Base-by-base conservation (phyloP, 257 asterid species). In the Phtheirospermum japonicum region DNA sequence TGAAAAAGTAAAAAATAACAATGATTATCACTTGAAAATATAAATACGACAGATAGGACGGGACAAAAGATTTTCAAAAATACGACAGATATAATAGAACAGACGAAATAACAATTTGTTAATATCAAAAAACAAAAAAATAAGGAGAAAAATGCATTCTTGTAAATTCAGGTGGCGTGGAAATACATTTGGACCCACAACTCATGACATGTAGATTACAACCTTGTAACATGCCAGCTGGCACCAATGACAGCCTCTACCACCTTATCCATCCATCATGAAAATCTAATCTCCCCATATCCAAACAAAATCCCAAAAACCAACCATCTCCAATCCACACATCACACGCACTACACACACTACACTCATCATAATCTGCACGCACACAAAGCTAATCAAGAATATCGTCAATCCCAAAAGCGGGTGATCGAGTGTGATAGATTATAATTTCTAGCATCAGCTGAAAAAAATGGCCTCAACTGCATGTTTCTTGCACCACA, bases 401-500 rank as follows among this genome's bases (percentile, higher is more conserved):
- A 60, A 49, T 45, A 45, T 45, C 51, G 10, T 9, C 34, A 43
- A 57, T 9, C 48, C 46, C 64, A n/a, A n/a, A n/a, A n/a, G n/a
- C n/a, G n/a, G n/a, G n/a, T n/a, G n/a, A n/a, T n/a, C n/a, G n/a
- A n/a, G n/a, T n/a, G n/a, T n/a, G n/a, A n/a, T n/a, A n/a, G n/a
- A n/a, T n/a, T n/a, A n/a, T n/a, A n/a, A n/a, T n/a, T n/a, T n/a
- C n/a, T n/a, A n/a, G n/a, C n/a, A n/a, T n/a, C n/a, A n/a, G n/a
- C n/a, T n/a, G n/a, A n/a, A 43, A 39, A 37, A 59, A 72, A 84
- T 84, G 88, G 85, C 86, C 11, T 77, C 86, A 28, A 76, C 95
- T 42, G 71, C 80, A 31, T 86, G 86, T 55, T 77, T 81, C 83
- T 81, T 80, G 78, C 82, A 75, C 74, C 82, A 82, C 63, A 79